Base-by-base conservation (phyloP, 116 monocot species). In the Phalaenopsis hybrid region DNA sequence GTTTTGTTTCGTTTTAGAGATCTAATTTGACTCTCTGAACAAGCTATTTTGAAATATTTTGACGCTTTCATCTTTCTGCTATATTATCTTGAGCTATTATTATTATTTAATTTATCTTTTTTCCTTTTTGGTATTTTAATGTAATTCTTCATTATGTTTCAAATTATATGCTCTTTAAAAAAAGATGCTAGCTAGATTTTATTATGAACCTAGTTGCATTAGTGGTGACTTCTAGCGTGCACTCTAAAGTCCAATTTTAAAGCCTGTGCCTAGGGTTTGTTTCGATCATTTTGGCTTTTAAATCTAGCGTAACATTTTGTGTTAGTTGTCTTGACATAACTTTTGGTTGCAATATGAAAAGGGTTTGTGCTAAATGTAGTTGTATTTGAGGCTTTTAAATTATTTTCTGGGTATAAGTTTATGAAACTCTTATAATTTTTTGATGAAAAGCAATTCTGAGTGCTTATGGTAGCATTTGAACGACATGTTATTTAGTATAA, bases 181-280 rank as follows among this genome's bases (percentile, higher is more conserved):
- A 51, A 10, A 15, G 12, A 51, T 10, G 52, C 3, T 51, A 51
- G 52, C 52, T 51, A 51, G 52, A 8, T 48, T 48, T 48, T 48
- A 48, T 48, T 51, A 51, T 51, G 52, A 51, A 63, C 63, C 10
- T 67, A 67, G 67, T 67, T 67, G 23, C 67, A 67, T 67, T 67
- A 67, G 67, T 28, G 67, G 25, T 21, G 67, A 25, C 28, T 28
- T 25, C 6, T 25, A 9, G 4, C 6, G 67, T 67, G 7, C 25
- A 23, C 28, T 25, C 7, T 20, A n/a, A 63, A 21, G 23, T n/a
- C 21, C 21, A 25, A 67, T 9, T 23, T 20, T 67, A 9, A 23
- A 67, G 67, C 2, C 67, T 0, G 25, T 67, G 67, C 28, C 25
- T 67, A 23, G 23, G 67, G 10, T 25, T 11, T 67, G 67, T 15